Base-by-base conservation (phyloP, 805 yeast genomes). In the Candida sithepensis region DNA sequence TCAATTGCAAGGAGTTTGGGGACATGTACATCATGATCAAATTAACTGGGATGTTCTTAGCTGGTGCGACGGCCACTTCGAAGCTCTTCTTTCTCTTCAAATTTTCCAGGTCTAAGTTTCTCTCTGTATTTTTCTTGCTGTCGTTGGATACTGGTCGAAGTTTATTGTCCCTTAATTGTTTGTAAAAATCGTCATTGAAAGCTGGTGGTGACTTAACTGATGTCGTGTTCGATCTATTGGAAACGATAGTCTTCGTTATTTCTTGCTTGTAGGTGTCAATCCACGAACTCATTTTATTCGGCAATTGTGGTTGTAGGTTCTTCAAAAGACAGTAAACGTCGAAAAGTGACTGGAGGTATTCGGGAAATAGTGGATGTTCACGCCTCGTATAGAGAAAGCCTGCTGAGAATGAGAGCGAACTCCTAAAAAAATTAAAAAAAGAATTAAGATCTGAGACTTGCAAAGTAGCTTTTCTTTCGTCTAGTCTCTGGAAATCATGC, bases 1-100 rank as follows among this genome's bases (percentile, higher is more conserved):
- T 89, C 55, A 92, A 75, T 59, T 94, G 98, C 23, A 94, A 70
- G 3, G 95, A 79, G 58, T 85, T 85, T 28, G 98, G 98, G 0
- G 96, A 82, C 88, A 92, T 88, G 65, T 88, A 94, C 51, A 89
- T 82, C 96, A 92, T 88, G 42, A 88, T 70, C 43, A 87, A 65
- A 60, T 88, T 94, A 95, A 89, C 86, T 7, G 97, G 96, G n/a
- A 94, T 76, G 24, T 53, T 61, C 62, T 90, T 92, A 2, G 89
- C 87, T 0, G 97, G 97, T 1, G 82, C 81, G 14, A 78, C 66
- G 2, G 97, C 96, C 34, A 87, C 61, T 48, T 87, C 94, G 96
- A 97, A 89, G 0, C 95, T 91, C 59, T 85, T 86, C 59, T 83
- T 78, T 20, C 70, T 63, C 56, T 72, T 77, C 47, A 77, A 64